These are phyloP conservation scores for Ocimum tenuiflorum DNA, from an alignment of 257 asterid genomes.

Conservation along the genomic window DNA sequence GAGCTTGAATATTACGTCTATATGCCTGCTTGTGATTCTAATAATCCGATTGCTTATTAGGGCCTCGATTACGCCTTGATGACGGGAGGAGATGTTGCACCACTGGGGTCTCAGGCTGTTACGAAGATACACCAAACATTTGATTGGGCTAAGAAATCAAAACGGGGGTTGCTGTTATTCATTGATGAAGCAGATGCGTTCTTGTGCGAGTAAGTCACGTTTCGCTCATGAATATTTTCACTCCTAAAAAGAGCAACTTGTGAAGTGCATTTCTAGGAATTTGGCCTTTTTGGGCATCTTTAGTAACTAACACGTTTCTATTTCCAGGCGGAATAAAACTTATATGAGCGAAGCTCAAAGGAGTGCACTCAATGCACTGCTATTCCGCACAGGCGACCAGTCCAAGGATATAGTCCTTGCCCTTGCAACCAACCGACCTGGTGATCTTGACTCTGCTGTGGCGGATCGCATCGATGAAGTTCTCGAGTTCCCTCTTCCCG, in stretches of 20 bases:
- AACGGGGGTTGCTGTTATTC: conserved; percentile 81
- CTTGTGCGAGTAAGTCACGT: conserved; percentile 84
- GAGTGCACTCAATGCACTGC: conserved; percentile 88
- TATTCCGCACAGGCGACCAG: conserved; percentile 88
- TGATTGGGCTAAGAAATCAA: conserved; percentile 93
- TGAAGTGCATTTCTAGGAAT: neutral
- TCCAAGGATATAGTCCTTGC: conserved; percentile 92
- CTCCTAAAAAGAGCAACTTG: neutral
- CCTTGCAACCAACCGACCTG: conserved; percentile 84
- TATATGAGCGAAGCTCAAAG: conserved; percentile 97
- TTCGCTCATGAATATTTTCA: neutral
- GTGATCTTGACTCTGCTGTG: conserved; percentile 91
- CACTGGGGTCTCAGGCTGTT: conserved; percentile 94
- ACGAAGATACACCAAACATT: conserved; percentile 93
- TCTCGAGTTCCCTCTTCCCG: conserved; percentile 83
- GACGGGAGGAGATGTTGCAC: conserved; percentile 99
- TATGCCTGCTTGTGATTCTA: neutral
- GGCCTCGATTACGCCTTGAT: conserved; percentile 97
- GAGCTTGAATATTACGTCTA: neutral
- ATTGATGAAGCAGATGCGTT: too few relatives aligned
- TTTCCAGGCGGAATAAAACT: conserved; percentile 74
- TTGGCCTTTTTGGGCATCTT: neutral
- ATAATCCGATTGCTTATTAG: conserved; percentile 32
- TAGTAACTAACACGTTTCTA: neutral
- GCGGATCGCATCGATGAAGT: conserved; percentile 90